Base-by-base conservation (phyloP, 805 yeast species). In the Teunomyces pallodes region DNA sequence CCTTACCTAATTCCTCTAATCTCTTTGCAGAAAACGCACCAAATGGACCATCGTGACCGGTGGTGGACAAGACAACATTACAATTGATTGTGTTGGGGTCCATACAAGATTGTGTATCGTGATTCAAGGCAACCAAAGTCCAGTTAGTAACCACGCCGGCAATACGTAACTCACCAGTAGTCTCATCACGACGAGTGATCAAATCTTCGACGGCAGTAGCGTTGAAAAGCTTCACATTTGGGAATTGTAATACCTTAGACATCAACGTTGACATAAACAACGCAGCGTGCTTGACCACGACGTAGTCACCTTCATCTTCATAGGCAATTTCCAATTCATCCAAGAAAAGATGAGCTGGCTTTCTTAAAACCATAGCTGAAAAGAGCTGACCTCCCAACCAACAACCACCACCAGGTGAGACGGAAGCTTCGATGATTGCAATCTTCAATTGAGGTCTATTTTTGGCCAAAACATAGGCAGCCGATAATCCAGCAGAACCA, bases 111-210 rank as follows among this genome's bases (percentile, higher is more conserved):
- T 86, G 91, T 47, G 81, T 80, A 62, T 83, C 87, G 60, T 86
- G 91, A 65, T 84, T 83, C 77, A 83, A 75, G 3, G 90, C 72
- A 20, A 86, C 91, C 58, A 86, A 73, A 38, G 91, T 86, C 91
- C 91, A 86, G 76, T 86, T 86, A 59, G 90, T 85, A 39, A 86
- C 91, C 33, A 85, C 91, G 64, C 92, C 92, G 20, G 88, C 88
- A 50, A 84, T 79, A 56, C 85, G 76, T 45, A 84, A 68, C 50
- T 79, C 78, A 44, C 86, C 87, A 42, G 78, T 68, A 30, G 61
- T 50, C 27, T 74, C 79, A 50, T 80, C 82, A 48, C 80, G 78
- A 64, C 90, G 81, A 43, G 91, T 86, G 61, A 86, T 84, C 66
- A 86, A 75, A 60, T 86, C 92, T 65, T 86, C 92, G 43, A 85